Evolutionary conservation across 1,139 yeast species (phyloP), one percentile per base, ranked within the genome.

Genomic region (Blastobotrys raffinosifermentans): DNA sequence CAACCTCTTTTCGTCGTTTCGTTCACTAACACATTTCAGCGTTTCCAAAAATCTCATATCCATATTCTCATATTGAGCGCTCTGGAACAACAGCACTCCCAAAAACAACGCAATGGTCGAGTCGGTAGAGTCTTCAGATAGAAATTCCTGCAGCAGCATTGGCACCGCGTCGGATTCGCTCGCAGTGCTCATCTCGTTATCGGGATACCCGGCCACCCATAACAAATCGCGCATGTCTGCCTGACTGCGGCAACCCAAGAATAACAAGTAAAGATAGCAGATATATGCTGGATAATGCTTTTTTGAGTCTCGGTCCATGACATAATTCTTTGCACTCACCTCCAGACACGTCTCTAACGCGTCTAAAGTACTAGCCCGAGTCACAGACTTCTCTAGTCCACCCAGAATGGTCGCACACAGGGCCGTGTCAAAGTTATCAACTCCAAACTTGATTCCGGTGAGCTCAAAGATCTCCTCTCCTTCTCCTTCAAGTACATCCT

Each of bases 361-460:
- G 2, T 63, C 63, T 32, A 79, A 55, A 0, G 91, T 74, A 2
- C 69, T 62, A n/a, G 72, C 73, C 41, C 75, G 73, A 18, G 82
- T 70, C 38, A 73, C 75, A 2, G 89, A 75, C 9, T 75, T 62
- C 34, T 75, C 74, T 39, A 84, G 61, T 0, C 94, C 95, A 51
- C 73, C 77, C 2, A 76, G 63, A 20, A 78, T 61, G 10, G 73
- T 56, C 34, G 70, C 67, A 32, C 77, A 62, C 16, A 84, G 55
- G 18, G 77, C 68, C 23, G 70, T 67, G 38, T 82, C 80, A 49
- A 82, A 72, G 51, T 73, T 77, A 3, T 65, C 66, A 1, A 27
- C 41, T 15, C 45, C 40, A 19, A 81, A 57, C 17, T 59, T 53
- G 19, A 76, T 55, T 3, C 63, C 66, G 34, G 70, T 70, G 13